phyloP scores from a whole-genome alignment of 164 flowering plant genomes.

The Nymphaea thermarum region DNA sequence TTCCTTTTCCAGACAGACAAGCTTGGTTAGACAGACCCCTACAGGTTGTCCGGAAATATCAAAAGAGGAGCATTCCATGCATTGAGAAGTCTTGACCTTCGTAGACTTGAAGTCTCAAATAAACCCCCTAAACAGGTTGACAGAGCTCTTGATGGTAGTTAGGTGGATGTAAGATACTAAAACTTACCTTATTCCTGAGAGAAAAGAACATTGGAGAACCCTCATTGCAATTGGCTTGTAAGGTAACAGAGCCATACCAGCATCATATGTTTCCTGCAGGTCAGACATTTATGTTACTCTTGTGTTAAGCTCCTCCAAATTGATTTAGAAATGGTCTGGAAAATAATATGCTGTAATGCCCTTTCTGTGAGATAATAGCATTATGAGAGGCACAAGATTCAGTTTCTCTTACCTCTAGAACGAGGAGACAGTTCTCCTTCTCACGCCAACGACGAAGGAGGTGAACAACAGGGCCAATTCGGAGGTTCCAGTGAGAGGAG shows the following conservation, averaged over 20 bases:
- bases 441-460: constrained; percentile 73
- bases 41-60: background rate
- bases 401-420: constrained; percentile 48
- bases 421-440: constrained; percentile 56
- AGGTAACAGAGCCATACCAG: constrained; percentile 55
- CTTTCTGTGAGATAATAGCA: no score
- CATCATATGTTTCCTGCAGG: constrained; percentile 48
- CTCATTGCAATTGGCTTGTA: constrained; percentile 71
- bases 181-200: constrained; percentile 68
- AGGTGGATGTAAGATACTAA: background rate
- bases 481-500: constrained; percentile 81
- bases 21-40: no score
- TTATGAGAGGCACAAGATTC: no score
- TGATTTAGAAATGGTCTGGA: no score
- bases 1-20: no score
- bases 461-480: constrained; percentile 77
- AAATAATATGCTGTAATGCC: no score
- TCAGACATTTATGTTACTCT: background rate
- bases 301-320: no score
- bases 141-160: background rate
- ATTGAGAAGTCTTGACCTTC: background rate
- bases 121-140: background rate
- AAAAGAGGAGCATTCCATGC: background rate
- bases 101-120: background rate
- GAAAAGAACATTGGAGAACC: constrained; percentile 77